Evolutionary conservation across 805 yeast species (phyloP).

Genomic region (Lipomyces sp.): DNA sequence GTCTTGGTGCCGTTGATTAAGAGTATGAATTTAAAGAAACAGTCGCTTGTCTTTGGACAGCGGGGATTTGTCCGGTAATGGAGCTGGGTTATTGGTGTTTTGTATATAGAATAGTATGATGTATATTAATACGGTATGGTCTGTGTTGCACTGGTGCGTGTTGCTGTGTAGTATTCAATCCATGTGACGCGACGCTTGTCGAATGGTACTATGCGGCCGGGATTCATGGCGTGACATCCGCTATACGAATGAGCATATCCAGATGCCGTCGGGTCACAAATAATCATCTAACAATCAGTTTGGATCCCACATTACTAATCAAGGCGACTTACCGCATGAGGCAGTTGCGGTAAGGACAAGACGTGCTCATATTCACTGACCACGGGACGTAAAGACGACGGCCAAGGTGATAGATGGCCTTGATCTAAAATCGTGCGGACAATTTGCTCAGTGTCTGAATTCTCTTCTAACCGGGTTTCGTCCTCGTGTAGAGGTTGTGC

Average conservation of each 20-base stretch:
- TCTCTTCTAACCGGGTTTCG: conserved; percentile 8
- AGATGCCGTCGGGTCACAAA: conserved; percentile 76
- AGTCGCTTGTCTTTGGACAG: conserved; percentile 19
- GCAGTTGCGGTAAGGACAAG: conserved; percentile 76
- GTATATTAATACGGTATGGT: conserved; percentile 7
- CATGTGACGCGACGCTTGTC: conserved; percentile 53
- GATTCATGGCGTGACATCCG: conserved; percentile 28
- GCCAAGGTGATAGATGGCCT: conserved; percentile 84
- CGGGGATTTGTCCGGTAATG: conserved; percentile 12
- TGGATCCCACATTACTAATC: conserved; percentile 4
- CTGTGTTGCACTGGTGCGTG: conserved; percentile 36
- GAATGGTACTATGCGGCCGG: conserved; percentile 15
- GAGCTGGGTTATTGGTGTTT: not conserved
- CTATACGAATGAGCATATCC: conserved; percentile 62
- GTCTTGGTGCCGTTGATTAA: conserved; percentile 82
- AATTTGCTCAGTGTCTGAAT: conserved; percentile 33
- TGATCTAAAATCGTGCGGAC: conserved; percentile 80
- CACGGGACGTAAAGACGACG: conserved; percentile 62
- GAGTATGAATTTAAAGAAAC: conserved; percentile 66
- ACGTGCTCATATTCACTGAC: conserved; percentile 72
- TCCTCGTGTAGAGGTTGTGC: not conserved
- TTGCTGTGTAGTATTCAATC: conserved; percentile 71
- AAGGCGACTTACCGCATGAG: conserved; percentile 53
- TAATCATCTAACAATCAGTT: conserved; percentile 46
- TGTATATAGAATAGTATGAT: not conserved